Conservation (phyloP, 179 eudicot genomes). For the Dionaea muscipula region DNA sequence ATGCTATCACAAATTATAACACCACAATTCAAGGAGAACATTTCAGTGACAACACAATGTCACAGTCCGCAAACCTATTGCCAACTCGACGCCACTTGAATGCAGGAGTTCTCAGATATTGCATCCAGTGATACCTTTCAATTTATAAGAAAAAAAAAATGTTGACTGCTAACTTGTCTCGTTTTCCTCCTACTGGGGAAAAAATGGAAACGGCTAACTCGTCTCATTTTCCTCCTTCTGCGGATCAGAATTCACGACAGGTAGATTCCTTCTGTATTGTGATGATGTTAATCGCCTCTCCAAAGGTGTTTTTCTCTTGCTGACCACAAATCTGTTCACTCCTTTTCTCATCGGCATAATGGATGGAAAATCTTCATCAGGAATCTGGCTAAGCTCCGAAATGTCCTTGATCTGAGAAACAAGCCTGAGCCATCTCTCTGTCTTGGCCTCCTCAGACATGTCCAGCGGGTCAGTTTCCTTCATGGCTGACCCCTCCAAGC, state of each 20-base stretch:
- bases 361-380: slow-evolving; percentile 92
- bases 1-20: too few relatives aligned
- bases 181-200: too few relatives aligned
- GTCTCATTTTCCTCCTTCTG: slow-evolving; percentile 29
- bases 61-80: neutral
- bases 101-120: too few relatives aligned
- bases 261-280: slow-evolving; percentile 57
- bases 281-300: slow-evolving; percentile 84
- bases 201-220: too few relatives aligned
- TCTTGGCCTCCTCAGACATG: slow-evolving; percentile 98
- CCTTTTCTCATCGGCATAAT: slow-evolving; percentile 97
- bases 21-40: too few relatives aligned
- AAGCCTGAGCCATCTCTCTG: slow-evolving; percentile 78
- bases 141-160: too few relatives aligned
- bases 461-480: slow-evolving; percentile 73
- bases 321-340: slow-evolving; percentile 85
- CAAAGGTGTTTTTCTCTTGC: slow-evolving; percentile 87
- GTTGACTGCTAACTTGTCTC: too few relatives aligned
- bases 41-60: too few relatives aligned
- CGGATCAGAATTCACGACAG: slow-evolving; percentile 40
- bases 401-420: slow-evolving; percentile 93
- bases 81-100: too few relatives aligned
- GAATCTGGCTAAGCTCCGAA: slow-evolving; percentile 81
- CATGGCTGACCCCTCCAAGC: slow-evolving; percentile 92
- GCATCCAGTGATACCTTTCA: too few relatives aligned